These are phyloP conservation scores for Limnanthes douglasii DNA, from an alignment of 345 rosid genomes.

Conservation along the genomic window DNA sequence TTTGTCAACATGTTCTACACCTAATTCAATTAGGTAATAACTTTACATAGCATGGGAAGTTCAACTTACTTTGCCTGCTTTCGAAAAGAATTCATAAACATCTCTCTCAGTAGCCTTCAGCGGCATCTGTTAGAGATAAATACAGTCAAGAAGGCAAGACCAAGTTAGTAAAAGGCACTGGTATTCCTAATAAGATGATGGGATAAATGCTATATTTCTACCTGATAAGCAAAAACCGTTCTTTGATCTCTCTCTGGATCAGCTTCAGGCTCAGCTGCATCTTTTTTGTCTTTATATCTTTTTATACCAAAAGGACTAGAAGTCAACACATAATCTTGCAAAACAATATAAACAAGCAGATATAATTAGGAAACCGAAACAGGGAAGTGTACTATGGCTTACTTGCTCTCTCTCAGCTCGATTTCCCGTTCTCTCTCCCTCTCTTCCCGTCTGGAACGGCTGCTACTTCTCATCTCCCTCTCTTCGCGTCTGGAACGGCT, in stretches of 20 bases:
- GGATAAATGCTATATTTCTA: constrained; percentile 6
- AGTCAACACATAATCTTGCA: neutral
- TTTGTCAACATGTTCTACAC: too few species aligned
- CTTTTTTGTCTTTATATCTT: constrained; percentile 75
- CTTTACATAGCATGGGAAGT: too few species aligned
- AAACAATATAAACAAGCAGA: neutral
- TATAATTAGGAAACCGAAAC: too few species aligned
- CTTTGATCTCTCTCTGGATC: constrained; percentile 98
- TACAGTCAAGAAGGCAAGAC: constrained; percentile 2
- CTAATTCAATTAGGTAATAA: too few species aligned
- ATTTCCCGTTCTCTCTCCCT: constrained; percentile 13
- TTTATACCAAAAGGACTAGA: constrained; percentile 16
- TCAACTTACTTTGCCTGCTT: constrained; percentile 73
- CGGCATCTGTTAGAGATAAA: constrained; percentile 57
- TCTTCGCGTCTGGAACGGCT: constrained; percentile 2
- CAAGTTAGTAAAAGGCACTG: neutral
- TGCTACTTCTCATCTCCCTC: constrained; percentile 17
- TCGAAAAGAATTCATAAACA: constrained; percentile 86
- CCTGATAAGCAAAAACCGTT: constrained; percentile 97
- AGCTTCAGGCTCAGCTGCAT: constrained; percentile 59
- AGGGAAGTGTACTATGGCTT: neutral
- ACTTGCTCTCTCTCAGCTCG: constrained; percentile 25
- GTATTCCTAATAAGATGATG: constrained; percentile 2
- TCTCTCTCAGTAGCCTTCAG: constrained; percentile 87
- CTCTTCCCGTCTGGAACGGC: constrained; percentile 24